Evolutionary conservation across 2,329 filamentous ascomycete species (phyloP), one percentile per base, ranked within the genome.

Genomic region (Periglandula ipomoeae): DNA sequence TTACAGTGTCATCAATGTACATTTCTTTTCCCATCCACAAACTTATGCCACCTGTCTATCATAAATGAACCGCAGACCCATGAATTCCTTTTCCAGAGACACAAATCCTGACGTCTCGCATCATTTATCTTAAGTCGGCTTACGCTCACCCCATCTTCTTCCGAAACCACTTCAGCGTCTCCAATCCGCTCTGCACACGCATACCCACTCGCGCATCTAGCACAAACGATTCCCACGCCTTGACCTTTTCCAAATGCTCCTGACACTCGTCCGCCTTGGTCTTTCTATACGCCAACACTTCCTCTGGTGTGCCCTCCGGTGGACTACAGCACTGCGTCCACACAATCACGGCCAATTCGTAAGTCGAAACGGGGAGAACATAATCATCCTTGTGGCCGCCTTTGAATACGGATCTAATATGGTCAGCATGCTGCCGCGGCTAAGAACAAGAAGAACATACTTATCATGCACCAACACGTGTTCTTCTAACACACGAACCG

Each of bases 281-380:
- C 22, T 61, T 64, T 15, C 70, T 68, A 55, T 68, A 72, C 4
- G 56, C 63, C 0, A 66, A 63, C 0, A 66, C 53, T 5, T 65
- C 63, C 19, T 66, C 59, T 0, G 51, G 38, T 3, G 56, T 53
- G 5, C 61, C 63, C 0, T 52, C 60, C 0, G 65, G 63, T 3
- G 70, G 65, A 26, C 67, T 61, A 56, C 70, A 74, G 46, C 72
- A 74, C 58, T 91, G 85, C 50, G 78, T 74, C 90, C 91, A 98
- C 1, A 84, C 71, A 48, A 87, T 80, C 7, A 86, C 88, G 0
- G 82, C 89, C 71, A 93, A 80, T 67, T 98, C 93, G 65, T 96
- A 96, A 55, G 88, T 75, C 1, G 86, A 89, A 1, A 83, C 80
- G 0, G 91, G 87, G 6, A 78, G 71, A 9, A 81, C 73, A 70